Base-by-base conservation (phyloP, 2,329 filamentous ascomycete genomes). In the Colletotrichum simmondsii region DNA sequence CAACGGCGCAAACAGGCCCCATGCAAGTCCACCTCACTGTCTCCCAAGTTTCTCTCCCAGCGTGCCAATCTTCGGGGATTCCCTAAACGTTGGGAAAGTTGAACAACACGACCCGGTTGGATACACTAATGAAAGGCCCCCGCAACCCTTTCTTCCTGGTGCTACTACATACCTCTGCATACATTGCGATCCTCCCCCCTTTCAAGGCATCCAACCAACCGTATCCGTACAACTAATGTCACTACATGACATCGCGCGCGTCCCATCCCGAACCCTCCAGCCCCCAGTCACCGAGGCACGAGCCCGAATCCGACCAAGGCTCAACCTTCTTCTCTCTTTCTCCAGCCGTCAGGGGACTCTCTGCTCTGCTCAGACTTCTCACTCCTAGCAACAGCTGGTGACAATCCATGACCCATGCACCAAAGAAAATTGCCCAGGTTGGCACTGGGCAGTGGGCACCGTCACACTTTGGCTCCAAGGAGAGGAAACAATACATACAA, bases 1-100 rank as follows among this genome's bases (percentile, higher is more conserved):
- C 56, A 71, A 57, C 68, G 62, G 68, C 24, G 32, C 28, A 37
- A 69, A 32, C 35, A n/a, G 35, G 24, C 46, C 22, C 32, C 62
- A 35, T 37, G 49, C 61, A 35, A 26, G 46, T 65, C n/a, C 16
- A 22, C 30, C 14, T 22, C 26, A 54, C 52, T 37, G n/a, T 22
- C 22, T 64, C 46, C n/a, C 60, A 12, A 52, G 42, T 62, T 52
- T 42, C 42, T 19, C 19, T n/a, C 42, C 42, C 32, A 35, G 32
- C 12, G 32, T 12, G 32, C 32, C 32, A 35, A 12, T 35, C 32
- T 35, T 35, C 32, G 32, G 42, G 42, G 42, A n/a, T 49, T 49
- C 42, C 42, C 19, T n/a, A n/a, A n/a, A 49, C 42, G 8, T n/a
- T 49, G 19, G 19, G 19, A 42, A 42, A 49, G 42, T n/a, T 49